Conservation (phyloP, 2,329 filamentous ascomycete species). For the Coleophoma eucalyptorum region DNA sequence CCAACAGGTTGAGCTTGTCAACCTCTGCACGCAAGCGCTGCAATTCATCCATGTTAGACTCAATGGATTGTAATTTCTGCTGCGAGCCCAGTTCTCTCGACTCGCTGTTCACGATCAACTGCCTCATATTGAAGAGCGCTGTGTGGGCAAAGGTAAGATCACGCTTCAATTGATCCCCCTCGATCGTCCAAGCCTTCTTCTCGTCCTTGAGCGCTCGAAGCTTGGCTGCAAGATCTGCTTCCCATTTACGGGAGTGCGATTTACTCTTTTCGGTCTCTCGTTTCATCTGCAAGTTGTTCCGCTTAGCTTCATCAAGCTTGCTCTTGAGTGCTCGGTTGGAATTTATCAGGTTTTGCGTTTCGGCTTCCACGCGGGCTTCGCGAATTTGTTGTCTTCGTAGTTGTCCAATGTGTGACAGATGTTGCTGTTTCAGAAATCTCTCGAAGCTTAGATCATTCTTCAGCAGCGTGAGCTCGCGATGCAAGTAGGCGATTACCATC, state of each 20-base stretch:
- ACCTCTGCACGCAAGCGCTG: slow-evolving; percentile 56
- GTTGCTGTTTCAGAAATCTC: slow-evolving; percentile 78
- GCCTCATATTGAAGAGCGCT: slow-evolving; percentile 62
- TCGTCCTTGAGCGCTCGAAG: slow-evolving; percentile 65
- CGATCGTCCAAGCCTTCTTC: slow-evolving; percentile 58
- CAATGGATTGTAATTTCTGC: slow-evolving; percentile 60
- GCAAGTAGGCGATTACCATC: slow-evolving; percentile 51
- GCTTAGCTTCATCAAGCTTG: slow-evolving; percentile 69
- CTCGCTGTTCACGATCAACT: slow-evolving; percentile 65
- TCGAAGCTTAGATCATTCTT: slow-evolving; percentile 83
- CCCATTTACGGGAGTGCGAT: slow-evolving; percentile 73
- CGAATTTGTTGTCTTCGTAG: slow-evolving; percentile 70
- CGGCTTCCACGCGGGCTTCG: slow-evolving; percentile 75
- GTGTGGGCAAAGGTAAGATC: slow-evolving; percentile 54
- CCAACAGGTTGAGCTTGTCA: slow-evolving; percentile 52
- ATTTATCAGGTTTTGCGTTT: slow-evolving; percentile 77
- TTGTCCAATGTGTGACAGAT: slow-evolving; percentile 77
- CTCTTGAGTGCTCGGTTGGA: slow-evolving; percentile 70
- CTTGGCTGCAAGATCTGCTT: slow-evolving; percentile 65
- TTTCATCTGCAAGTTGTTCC: slow-evolving; percentile 64
- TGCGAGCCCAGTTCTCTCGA: slow-evolving; percentile 60
- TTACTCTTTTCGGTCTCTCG: slow-evolving; percentile 71
- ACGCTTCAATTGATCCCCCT: slow-evolving; percentile 51
- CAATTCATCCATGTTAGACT: slow-evolving; percentile 57
- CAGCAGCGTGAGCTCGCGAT: slow-evolving; percentile 70